Evolutionary conservation across 805 yeast species (phyloP), one percentile per base, ranked within the genome.

Genomic region (Candida gorgasii): DNA sequence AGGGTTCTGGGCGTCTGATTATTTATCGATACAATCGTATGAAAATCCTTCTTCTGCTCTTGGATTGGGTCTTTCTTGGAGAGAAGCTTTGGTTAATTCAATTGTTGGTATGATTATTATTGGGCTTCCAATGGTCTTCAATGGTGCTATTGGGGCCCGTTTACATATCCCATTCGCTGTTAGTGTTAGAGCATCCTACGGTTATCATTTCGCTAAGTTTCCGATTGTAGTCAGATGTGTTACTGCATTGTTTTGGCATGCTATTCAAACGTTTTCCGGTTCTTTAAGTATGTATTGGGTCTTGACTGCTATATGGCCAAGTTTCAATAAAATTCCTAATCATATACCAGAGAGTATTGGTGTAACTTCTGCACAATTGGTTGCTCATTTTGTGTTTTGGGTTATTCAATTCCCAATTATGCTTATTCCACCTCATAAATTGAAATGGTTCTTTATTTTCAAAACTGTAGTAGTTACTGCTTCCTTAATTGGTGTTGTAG

Each of bases 101-200:
- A 43, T 57, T 11, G 44, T 53, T 16, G 63, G 61, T 3, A 60
- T 59, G 37, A 36, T 58, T 8, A 47, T 59, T 19, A 57, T 58
- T 11, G 51, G 55, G 14, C 43, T 57, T 31, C 44, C 54, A 38
- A 24, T 44, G 11, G 36, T 47, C 4, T 30, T 59, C 7, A 58
- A 61, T 39, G 64, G 63, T 35, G 55, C 54, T 5, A 53, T 59
- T 36, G 70, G 71, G 35, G 62, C 69, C 5, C 53, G 49, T 24
- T 56, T 60, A 11, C 67, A 65, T 26, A 55, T 66, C 13, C 67
- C 69, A 2, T 67, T 65, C 47, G 65, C 72, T 5, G 48, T 65
- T 2, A 50, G 50, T 19, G 57, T 55, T 43, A 53, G 71, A 41
- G 57, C 67, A 14, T 57, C 63, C 12, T 61, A 59, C 41, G 60